Evolutionary conservation across 2,329 filamentous ascomycete species (phyloP), one percentile per base, ranked within the genome.

Genomic region (Rhinocladiella mackenziei): DNA sequence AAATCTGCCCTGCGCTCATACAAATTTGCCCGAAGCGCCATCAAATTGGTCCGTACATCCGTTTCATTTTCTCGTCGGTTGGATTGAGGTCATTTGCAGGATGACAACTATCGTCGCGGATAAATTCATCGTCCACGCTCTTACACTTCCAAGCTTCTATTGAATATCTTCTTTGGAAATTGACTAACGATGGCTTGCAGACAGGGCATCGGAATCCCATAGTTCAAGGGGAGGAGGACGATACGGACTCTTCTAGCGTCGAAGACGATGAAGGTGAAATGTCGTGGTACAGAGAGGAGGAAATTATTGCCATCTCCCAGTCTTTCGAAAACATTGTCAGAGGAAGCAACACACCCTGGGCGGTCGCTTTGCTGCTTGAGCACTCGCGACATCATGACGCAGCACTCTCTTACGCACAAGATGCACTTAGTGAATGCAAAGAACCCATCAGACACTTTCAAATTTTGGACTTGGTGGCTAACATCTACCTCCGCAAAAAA

Each of bases 11-110:
- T 41, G 19, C 26, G 19, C 18, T 32, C 38, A 13, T 41, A 31
- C 38, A 26, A 18, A 8, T 41, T 41, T 28, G 38, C 38, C 3
- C 38, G 13, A 9, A 41, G 28, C 38, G 18, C 17, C 23, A 20
- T 41, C 28, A 25, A 23, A 9, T 22, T 41, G 38, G 29, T 32
- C 19, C 9, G 29, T 41, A n/a, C n/a, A n/a, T n/a, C n/a, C n/a
- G n/a, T n/a, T n/a, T n/a, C n/a, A n/a, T n/a, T n/a, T n/a, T n/a
- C n/a, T n/a, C n/a, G n/a, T n/a, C n/a, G n/a, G n/a, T n/a, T n/a
- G n/a, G n/a, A n/a, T n/a, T n/a, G n/a, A n/a, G n/a, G n/a, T n/a
- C n/a, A n/a, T n/a, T n/a, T n/a, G n/a, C n/a, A n/a, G n/a, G n/a
- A n/a, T n/a, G n/a, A n/a, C n/a, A n/a, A n/a, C n/a, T n/a, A n/a